Conservation (phyloP, 371 early-diverging fungal genomes). For the Mortierella polycephala region DNA sequence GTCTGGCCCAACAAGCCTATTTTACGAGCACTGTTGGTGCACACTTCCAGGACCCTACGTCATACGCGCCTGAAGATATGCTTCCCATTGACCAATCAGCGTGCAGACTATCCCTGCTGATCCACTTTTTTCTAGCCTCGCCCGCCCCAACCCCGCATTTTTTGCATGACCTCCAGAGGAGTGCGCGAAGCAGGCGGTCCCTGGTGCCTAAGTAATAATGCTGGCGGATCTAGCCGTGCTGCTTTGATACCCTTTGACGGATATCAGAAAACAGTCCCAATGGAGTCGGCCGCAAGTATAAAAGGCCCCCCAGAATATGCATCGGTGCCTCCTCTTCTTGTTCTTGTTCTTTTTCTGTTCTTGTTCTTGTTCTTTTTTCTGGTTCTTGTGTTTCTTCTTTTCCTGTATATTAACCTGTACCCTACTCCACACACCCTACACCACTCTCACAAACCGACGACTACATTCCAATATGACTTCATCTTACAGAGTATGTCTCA, state of each 20-base stretch:
- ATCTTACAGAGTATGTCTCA: slow-evolving; percentile 47
- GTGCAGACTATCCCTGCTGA: not conserved
- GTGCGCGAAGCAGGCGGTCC: no score
- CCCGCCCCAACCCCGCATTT: not conserved
- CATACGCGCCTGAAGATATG: not conserved
- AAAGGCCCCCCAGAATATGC: slow-evolving; percentile 15
- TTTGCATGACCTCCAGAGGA: not conserved
- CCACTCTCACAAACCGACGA: slow-evolving; percentile 3
- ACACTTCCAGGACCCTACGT: not conserved
- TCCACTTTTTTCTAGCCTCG: slow-evolving; percentile 14
- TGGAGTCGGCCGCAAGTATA: slow-evolving; percentile 6
- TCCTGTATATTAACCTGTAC: slow-evolving; percentile 20
- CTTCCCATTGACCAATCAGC: slow-evolving; percentile 7
- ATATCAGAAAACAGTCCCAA: no score
- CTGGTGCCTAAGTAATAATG: not conserved
- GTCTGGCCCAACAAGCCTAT: no score
- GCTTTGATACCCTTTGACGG: no score
- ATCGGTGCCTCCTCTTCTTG: slow-evolving; percentile 11
- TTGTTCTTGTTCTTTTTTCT: slow-evolving; percentile 17
- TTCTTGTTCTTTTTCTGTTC: slow-evolving; percentile 12
- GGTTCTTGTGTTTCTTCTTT: slow-evolving; percentile 8
- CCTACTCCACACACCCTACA: slow-evolving; percentile 8
- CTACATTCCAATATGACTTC: slow-evolving; percentile 36
- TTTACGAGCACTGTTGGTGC: no score
- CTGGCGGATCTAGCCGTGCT: no score